Conservation (phyloP, 768 basidiomycete species). For the Naematelia aurantialba region DNA sequence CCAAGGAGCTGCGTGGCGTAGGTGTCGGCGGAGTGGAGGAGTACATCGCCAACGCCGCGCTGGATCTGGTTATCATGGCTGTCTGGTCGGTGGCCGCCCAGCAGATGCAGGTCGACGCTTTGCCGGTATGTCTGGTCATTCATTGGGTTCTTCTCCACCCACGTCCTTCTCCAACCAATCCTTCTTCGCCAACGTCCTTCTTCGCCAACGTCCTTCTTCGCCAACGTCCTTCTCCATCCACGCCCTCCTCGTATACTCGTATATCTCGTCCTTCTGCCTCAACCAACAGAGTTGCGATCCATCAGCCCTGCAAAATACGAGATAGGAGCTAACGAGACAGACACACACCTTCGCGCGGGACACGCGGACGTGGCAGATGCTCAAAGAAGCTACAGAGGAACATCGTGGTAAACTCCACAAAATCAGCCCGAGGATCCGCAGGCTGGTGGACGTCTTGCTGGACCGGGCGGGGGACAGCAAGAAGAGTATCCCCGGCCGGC, state of each 20-base stretch:
- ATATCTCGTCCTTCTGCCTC: too few relatives aligned
- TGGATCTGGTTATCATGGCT: slow-evolving; percentile 75
- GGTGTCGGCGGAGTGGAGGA: slow-evolving; percentile 77
- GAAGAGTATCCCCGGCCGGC: slow-evolving; percentile 35
- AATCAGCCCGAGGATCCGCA: slow-evolving; percentile 15
- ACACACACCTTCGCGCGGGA: slow-evolving; percentile 93
- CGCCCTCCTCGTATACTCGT: too few relatives aligned
- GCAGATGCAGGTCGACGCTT: slow-evolving; percentile 57
- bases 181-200: too few relatives aligned
- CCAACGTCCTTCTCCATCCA: too few relatives aligned
- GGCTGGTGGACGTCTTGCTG: slow-evolving; percentile 16
- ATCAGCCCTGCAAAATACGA: not conserved
- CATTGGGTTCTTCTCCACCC: not conserved
- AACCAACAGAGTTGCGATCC: too few relatives aligned
- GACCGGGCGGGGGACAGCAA: slow-evolving; percentile 33
- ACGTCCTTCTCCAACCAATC: too few relatives aligned
- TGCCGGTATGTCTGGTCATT: slow-evolving; percentile 77
- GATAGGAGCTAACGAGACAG: slow-evolving; percentile 50
- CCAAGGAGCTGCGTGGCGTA: slow-evolving; percentile 65
- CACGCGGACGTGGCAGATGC: slow-evolving; percentile 58
- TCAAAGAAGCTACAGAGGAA: slow-evolving; percentile 54
- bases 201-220: too few relatives aligned
- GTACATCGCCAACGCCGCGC: slow-evolving; percentile 86
- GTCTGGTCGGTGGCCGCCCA: slow-evolving; percentile 69
- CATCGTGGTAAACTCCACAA: slow-evolving; percentile 29